Evolutionary conservation across 352 stramenopile genomes (phyloP).

Genomic region (Globisporangium cylindrosporum): DNA sequence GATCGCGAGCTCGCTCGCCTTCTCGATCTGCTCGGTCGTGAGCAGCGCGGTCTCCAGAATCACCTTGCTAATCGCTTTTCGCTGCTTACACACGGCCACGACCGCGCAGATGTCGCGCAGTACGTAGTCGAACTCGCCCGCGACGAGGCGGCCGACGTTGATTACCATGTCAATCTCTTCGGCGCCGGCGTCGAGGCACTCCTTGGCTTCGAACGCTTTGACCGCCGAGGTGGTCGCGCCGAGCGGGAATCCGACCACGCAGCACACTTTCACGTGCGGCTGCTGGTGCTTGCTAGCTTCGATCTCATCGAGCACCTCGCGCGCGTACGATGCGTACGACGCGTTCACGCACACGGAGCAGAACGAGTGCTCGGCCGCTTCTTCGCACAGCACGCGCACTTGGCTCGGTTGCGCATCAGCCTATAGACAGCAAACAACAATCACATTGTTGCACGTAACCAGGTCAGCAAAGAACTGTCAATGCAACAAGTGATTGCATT

Average conservation of each 20-base stretch:
- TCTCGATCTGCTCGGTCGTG: constrained; percentile 61
- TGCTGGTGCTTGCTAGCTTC: constrained; percentile 25
- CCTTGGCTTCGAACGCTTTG: constrained; percentile 73
- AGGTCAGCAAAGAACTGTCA: background rate
- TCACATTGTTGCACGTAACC: constrained; percentile 5
- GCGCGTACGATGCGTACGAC: constrained; percentile 58
- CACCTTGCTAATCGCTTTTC: constrained; percentile 64
- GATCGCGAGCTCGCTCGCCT: constrained; percentile 65
- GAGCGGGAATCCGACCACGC: constrained; percentile 78
- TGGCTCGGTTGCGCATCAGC: constrained; percentile 62
- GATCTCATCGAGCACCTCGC: constrained; percentile 55
- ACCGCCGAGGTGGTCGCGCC: constrained; percentile 50
- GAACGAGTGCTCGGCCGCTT: constrained; percentile 70
- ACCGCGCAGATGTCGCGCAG: constrained; percentile 72
- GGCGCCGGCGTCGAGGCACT: constrained; percentile 63
- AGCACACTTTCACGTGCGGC: constrained; percentile 75
- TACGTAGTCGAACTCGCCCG: constrained; percentile 70
- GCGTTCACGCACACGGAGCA: constrained; percentile 82
- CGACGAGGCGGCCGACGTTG: constrained; percentile 62
- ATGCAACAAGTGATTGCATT: background rate
- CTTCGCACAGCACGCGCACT: constrained; percentile 62
- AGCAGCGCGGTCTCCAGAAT: constrained; percentile 85
- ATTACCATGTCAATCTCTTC: constrained; percentile 90
- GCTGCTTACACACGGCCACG: constrained; percentile 63
- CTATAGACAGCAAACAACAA: constrained; percentile 20